These are phyloP conservation scores for Dendrobium officinale DNA, from an alignment of 106 monocot species.

Conservation along the genomic window DNA sequence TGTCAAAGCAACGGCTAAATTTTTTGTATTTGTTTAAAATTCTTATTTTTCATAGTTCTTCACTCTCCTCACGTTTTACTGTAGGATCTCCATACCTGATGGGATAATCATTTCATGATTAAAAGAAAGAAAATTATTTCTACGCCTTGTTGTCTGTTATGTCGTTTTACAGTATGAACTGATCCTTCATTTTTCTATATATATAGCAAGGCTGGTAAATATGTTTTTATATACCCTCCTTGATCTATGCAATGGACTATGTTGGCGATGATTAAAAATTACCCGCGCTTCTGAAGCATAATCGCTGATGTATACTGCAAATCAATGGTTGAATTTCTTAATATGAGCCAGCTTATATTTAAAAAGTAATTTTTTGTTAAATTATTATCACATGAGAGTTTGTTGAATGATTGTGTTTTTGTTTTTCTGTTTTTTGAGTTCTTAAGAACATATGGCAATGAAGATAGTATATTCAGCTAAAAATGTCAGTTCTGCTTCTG, in stretches of 20 bases:
- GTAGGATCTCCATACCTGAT: background rate
- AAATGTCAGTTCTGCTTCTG: conserved; percentile 3
- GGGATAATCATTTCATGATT: too few relatives aligned
- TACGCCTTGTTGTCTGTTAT: too few relatives aligned
- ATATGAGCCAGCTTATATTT: conserved; percentile 29
- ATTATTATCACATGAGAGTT: background rate
- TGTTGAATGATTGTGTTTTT: background rate
- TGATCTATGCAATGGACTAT: background rate
- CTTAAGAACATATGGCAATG: background rate
- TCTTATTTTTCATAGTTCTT: background rate
- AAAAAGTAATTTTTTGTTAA: background rate
- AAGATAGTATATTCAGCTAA: background rate
- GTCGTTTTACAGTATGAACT: too few relatives aligned
- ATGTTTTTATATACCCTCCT: too few relatives aligned
- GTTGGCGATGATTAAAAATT: conserved; percentile 37
- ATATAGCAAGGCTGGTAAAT: too few relatives aligned
- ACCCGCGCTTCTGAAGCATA: conserved; percentile 53
- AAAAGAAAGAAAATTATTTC: too few relatives aligned
- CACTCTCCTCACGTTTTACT: background rate
- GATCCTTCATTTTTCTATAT: too few relatives aligned
- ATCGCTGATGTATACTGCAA: conserved; percentile 29
- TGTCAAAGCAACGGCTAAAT: conserved; percentile 28
- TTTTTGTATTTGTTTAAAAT: background rate
- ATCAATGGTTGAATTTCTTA: conserved; percentile 66
- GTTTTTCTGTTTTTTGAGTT: background rate